A percentile compares a stretch with the other conserved stretches of the same genome.
phyloP scores from a whole-genome alignment of 1,284 basidiomycete genomes.

The Neotropicomus parvogracilis region DNA sequence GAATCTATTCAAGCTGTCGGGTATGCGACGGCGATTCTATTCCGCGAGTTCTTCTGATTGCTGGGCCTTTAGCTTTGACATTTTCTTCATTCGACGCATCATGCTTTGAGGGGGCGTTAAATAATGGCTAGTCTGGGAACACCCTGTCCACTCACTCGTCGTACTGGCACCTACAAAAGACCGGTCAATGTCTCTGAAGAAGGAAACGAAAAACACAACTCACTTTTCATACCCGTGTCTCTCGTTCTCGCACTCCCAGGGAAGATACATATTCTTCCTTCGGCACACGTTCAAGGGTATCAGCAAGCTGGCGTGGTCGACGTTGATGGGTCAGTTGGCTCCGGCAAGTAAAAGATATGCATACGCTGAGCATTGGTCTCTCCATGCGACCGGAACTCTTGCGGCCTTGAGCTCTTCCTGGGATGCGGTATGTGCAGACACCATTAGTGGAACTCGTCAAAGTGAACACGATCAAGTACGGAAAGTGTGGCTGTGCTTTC shows the following conservation, averaged over 20 bases:
- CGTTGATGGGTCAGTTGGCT: background rate
- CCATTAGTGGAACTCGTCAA: conserved; percentile 41
- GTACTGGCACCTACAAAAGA: conserved; percentile 71
- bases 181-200: conserved; percentile 6
- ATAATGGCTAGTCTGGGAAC: background rate
- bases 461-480: conserved; percentile 17
- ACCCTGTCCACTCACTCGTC: conserved; percentile 77
- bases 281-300: conserved; percentile 85
- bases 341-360: conserved; percentile 32
- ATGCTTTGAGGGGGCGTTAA: conserved; percentile 47
- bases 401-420: conserved; percentile 78
- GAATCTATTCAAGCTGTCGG: conserved; percentile 14
- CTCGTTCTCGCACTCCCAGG: conserved; percentile 84
- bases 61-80: conserved; percentile 68
- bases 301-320: conserved; percentile 57
- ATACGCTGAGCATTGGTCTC: conserved; percentile 91
- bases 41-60: conserved; percentile 50
- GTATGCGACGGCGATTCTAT: conserved; percentile 24
- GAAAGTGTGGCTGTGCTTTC: conserved; percentile 22
- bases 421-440: conserved; percentile 74
- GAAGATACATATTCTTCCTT: conserved; percentile 66
- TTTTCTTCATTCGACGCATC: conserved; percentile 78
- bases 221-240: conserved; percentile 74
- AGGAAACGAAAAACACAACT: conserved; percentile 22
- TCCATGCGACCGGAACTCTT: conserved; percentile 77